A percentile compares a stretch with the other conserved stretches of the same genome.
phyloP scores from a whole-genome alignment of 805 yeast genomes.

The Kluyveromyces siamensis region DNA sequence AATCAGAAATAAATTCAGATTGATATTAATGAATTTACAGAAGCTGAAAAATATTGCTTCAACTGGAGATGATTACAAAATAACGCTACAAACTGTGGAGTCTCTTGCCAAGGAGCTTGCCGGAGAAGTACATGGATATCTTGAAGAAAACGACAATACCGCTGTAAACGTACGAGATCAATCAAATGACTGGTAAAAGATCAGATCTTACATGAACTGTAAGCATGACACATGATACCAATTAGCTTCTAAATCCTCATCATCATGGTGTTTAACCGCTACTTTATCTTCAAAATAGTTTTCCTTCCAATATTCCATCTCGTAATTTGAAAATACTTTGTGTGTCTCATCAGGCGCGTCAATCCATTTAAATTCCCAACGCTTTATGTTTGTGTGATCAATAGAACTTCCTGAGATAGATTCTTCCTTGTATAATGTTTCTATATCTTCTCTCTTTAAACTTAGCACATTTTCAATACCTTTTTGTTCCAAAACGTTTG shows the following conservation, averaged over 20 bases:
- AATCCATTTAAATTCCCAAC: constrained; percentile 38
- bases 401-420: constrained; percentile 13
- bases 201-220: constrained; percentile 12
- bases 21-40: constrained; percentile 33
- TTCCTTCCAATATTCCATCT: constrained; percentile 47
- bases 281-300: constrained; percentile 41
- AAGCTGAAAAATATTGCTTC: constrained; percentile 6
- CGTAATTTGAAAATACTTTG: constrained; percentile 43
- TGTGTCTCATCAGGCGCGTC: constrained; percentile 28
- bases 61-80: constrained; percentile 1
- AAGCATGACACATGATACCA: constrained; percentile 22
- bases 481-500: constrained; percentile 34
- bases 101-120: constrained; percentile 23
- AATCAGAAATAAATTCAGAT: constrained; percentile 54
- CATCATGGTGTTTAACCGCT: constrained; percentile 29
- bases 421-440: constrained; percentile 17
- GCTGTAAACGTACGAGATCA: constrained; percentile 21
- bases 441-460: constrained; percentile 35
- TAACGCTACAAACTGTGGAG: constrained; percentile 30
- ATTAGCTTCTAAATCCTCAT: constrained; percentile 14
- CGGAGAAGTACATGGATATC: constrained; percentile 25
- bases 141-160: constrained; percentile 16
- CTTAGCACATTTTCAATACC: constrained; percentile 35
- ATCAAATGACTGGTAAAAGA: constrained; percentile 7
- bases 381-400: constrained; percentile 15